Percentiles rank a stretch among this genome's conserved stretches.
phyloP scores from a whole-genome alignment of 2,329 filamentous ascomycete species.

The Diaporthe eres region DNA sequence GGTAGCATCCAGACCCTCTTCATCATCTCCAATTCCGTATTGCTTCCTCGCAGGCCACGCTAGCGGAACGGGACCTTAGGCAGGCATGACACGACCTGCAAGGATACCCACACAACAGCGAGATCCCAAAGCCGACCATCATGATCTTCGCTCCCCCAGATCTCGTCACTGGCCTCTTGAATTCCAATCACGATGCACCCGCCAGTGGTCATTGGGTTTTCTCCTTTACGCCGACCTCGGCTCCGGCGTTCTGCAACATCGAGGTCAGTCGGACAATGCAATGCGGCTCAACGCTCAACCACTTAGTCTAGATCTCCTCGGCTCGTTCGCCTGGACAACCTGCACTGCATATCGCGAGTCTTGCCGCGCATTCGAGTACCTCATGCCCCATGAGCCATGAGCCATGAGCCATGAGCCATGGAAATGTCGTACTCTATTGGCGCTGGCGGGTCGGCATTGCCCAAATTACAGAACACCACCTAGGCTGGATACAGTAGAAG shows the following conservation, averaged over 20 bases:
- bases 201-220: neutral
- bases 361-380: neutral
- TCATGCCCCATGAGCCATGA: neutral
- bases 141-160: constrained; percentile 25
- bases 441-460: neutral
- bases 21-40: constrained; percentile 17
- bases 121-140: constrained; percentile 17
- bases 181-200: constrained; percentile 23
- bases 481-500: neutral
- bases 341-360: neutral
- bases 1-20: constrained; percentile 4
- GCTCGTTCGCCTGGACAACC: neutral
- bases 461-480: neutral
- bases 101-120: constrained; percentile 4
- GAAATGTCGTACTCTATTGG: neutral
- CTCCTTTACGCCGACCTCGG: constrained; percentile 16
- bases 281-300: constrained; percentile 24
- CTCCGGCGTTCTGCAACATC: neutral
- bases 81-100: constrained; percentile 24
- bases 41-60: constrained; percentile 2
- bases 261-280: neutral
- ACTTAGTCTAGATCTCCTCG: neutral
- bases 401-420: too few species aligned
- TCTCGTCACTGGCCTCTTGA: constrained; percentile 8
- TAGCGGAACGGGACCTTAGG: constrained; percentile 21